Conservation (phyloP, 108 stramenopile genomes). For the Nannochloropsis salina region DNA sequence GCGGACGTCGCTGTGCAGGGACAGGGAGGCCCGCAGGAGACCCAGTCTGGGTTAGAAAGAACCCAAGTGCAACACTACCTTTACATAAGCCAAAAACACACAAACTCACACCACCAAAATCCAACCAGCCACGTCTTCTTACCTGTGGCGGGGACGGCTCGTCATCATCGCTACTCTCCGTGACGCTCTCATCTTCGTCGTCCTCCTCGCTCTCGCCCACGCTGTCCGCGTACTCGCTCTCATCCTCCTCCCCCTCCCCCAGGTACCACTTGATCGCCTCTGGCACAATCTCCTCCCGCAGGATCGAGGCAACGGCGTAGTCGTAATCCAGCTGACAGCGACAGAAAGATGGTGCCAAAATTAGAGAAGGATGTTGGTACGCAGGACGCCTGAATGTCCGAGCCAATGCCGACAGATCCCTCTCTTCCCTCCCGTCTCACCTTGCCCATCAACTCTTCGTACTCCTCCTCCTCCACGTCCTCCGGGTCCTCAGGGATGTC, state of each 20-base stretch:
- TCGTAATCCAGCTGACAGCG: background rate
- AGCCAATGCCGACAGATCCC: background rate
- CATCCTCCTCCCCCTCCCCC: background rate
- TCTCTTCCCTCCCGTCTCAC: background rate
- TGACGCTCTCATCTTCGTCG: background rate
- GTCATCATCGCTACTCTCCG: background rate
- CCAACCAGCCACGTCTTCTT: background rate
- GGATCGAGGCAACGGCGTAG: background rate
- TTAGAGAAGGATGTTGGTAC: no score
- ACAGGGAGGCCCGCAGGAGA: no score
- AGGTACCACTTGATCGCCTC: conserved; percentile 9
- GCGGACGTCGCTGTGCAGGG: background rate
- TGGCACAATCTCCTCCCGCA: background rate
- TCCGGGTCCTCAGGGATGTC: background rate
- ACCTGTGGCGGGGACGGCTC: background rate
- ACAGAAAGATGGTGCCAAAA: background rate
- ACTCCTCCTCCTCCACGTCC: conserved; percentile 1
- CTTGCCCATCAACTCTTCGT: background rate
- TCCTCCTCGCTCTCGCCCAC: background rate
- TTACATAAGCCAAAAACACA: background rate
- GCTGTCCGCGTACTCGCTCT: conserved; percentile 23
- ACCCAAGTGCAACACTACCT: no score
- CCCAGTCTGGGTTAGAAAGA: no score
- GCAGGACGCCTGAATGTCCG: no score
- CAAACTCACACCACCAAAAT: background rate